Base-by-base conservation (phyloP, 352 stramenopile species). In the Phytophthora uliginosa region DNA sequence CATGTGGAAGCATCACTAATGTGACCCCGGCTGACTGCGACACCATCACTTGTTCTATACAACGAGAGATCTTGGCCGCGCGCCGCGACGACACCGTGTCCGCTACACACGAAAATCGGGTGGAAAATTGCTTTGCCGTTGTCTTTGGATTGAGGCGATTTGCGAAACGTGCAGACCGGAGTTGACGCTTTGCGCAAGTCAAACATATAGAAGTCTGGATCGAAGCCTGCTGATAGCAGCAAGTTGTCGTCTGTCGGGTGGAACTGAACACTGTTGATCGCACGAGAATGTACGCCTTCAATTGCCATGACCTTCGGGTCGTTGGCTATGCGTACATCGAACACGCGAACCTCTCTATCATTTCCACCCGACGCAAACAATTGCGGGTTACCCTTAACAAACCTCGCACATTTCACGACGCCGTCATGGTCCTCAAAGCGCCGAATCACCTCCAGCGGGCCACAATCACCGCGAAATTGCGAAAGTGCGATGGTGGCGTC, bases 221-320 rank as follows among this genome's bases (percentile, higher is more conserved):
- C 81, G 59, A 88, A 88, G 12, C 81, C 77, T 56, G 83, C 79
- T 17, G 77, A 83, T 10, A 89, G 18, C 7, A 91, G 26, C 36
- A 81, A 66, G 52, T 89, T 73, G n/a, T 73, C 75, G 24, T 89
- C 47, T 4, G 61, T 76, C 5, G 83, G 81, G 63, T 91, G 79
- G 51, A 83, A 91, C 47, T 79, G 74, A 17, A 91, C 79, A 55
- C 83, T 89, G 61, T 89, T 91, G 45, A 91, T 86, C 28, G 72
- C 83, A 10, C 81, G 68, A 2, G 56, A 42, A 63, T 91, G 81
- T 1, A 69, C 54, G n/a, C 36, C 38, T 17, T 42, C 4, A 57
- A 77, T 63, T 12, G 4, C 36, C 40, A 66, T 7, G 47, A 77
- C 58, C 3, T 56, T 65, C 1, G 70, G n/a, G 33, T 66, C 66